A percentile compares a stretch with the other conserved stretches of the same genome.
phyloP scores from a whole-genome alignment of 2,329 filamentous ascomycete genomes.

The Neopestalotiopsis sp. region DNA sequence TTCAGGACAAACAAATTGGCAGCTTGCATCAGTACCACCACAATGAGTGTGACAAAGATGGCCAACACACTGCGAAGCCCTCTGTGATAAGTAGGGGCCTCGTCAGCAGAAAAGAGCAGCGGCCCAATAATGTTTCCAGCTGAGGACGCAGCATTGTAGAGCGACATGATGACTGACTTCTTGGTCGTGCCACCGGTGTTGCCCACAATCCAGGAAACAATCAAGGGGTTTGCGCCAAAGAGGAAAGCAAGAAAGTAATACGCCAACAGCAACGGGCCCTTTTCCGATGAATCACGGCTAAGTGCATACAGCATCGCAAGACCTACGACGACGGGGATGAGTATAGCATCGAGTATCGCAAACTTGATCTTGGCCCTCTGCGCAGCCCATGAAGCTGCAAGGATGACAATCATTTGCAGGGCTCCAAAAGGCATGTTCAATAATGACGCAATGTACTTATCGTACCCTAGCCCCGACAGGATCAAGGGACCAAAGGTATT shows the following conservation, averaged over 20 bases:
- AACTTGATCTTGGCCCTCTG: constrained; percentile 64
- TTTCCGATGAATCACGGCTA: constrained; percentile 45
- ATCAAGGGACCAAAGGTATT: constrained; percentile 71
- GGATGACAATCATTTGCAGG: constrained; percentile 63
- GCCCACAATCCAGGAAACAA: constrained; percentile 72
- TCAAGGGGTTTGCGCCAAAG: constrained; percentile 69
- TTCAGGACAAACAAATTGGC: constrained; percentile 62
- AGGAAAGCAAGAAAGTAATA: constrained; percentile 73
- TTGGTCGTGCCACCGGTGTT: constrained; percentile 74
- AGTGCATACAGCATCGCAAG: constrained; percentile 62
- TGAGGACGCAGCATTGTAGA: constrained; percentile 67
- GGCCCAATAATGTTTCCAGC: constrained; percentile 73
- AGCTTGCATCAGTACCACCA: constrained; percentile 58
- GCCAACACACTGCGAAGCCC: constrained; percentile 62
- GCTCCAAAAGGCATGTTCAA: constrained; percentile 73
- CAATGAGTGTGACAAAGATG: constrained; percentile 60
- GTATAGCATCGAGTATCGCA: constrained; percentile 55
- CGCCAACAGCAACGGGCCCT: constrained; percentile 57
- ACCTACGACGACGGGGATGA: constrained; percentile 66
- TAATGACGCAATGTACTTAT: constrained; percentile 62
- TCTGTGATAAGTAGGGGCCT: constrained; percentile 63
- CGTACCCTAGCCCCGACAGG: constrained; percentile 63
- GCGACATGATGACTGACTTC: constrained; percentile 66
- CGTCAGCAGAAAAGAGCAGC: constrained; percentile 61
- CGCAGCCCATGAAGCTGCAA: constrained; percentile 62